A percentile compares a stretch with the other conserved stretches of the same genome.
These are phyloP conservation scores for Argentina anserina DNA, from an alignment of 306 rosid species.

Conservation along the genomic window DNA sequence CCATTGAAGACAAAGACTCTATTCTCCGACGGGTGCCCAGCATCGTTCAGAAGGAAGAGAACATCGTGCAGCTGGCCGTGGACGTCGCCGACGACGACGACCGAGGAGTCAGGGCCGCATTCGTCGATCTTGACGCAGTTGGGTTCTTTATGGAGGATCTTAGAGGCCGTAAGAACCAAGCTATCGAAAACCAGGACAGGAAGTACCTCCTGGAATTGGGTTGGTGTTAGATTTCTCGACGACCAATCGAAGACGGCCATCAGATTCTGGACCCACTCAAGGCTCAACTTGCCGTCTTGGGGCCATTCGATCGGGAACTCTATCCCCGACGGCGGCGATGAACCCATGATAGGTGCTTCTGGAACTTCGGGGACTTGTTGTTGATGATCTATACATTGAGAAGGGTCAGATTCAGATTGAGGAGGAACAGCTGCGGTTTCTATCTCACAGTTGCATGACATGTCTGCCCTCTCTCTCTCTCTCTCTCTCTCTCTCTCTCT, in stretches of 20 bases:
- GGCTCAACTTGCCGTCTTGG: slow-evolving; percentile 37
- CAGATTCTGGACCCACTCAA: slow-evolving; percentile 57
- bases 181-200: slow-evolving; percentile 63
- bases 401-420: background rate
- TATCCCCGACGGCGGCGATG: slow-evolving; percentile 31
- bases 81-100: slow-evolving; percentile 65
- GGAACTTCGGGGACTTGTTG: background rate
- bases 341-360: background rate
- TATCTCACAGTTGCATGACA: background rate
- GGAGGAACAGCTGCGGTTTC: background rate
- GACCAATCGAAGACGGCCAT: slow-evolving; percentile 65
- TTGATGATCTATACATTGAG: background rate
- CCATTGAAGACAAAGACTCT: slow-evolving; percentile 74
- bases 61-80: slow-evolving; percentile 84
- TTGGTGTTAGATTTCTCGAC: slow-evolving; percentile 51
- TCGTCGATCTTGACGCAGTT: slow-evolving; percentile 60
- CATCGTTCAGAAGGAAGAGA: slow-evolving; percentile 54
- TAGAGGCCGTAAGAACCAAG: slow-evolving; percentile 65
- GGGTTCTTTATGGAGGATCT: slow-evolving; percentile 79
- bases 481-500: too few species aligned
- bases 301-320: slow-evolving; percentile 64
- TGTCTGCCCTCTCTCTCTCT: background rate
- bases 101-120: slow-evolving; percentile 20
- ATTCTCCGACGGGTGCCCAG: slow-evolving; percentile 60
- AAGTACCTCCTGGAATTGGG: slow-evolving; percentile 50